Conservation (phyloP, 257 asterid genomes). For the Echium plantagineum region DNA sequence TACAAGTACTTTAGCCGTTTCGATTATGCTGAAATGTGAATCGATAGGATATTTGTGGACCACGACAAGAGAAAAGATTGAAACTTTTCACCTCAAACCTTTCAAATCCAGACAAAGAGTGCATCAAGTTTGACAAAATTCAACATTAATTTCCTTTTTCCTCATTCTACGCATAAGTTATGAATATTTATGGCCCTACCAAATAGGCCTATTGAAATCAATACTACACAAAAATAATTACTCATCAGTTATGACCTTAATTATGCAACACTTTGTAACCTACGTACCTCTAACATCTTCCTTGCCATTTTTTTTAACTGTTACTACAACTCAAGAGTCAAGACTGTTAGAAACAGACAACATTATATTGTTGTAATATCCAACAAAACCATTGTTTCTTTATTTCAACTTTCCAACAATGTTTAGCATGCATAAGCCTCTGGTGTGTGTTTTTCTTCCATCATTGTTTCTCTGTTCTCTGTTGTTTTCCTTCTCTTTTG, state of each 20-base stretch:
- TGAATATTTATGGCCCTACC: neutral
- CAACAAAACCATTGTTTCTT: neutral
- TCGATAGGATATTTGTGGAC: neutral
- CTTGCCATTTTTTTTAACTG: neutral
- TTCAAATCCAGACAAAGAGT: neutral
- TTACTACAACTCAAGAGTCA: neutral
- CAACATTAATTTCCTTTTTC: neutral
- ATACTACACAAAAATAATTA: no score
- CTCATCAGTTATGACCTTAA: neutral
- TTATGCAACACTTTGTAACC: neutral
- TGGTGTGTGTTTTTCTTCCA: neutral
- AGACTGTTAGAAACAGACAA: neutral
- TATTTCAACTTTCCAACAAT: neutral
- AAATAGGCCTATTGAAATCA: neutral
- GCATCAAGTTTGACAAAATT: neutral
- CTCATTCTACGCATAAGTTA: neutral
- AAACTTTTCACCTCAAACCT: neutral
- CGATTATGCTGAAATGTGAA: neutral
- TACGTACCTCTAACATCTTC: no score
- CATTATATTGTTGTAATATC: neutral
- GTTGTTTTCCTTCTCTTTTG: neutral
- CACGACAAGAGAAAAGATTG: neutral
- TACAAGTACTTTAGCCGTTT: neutral
- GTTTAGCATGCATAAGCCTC: neutral
- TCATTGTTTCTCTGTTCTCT: no score